Evolutionary conservation across 75 land plant species (phyloP).

Genomic region (Adiantum capillusveneris): DNA sequence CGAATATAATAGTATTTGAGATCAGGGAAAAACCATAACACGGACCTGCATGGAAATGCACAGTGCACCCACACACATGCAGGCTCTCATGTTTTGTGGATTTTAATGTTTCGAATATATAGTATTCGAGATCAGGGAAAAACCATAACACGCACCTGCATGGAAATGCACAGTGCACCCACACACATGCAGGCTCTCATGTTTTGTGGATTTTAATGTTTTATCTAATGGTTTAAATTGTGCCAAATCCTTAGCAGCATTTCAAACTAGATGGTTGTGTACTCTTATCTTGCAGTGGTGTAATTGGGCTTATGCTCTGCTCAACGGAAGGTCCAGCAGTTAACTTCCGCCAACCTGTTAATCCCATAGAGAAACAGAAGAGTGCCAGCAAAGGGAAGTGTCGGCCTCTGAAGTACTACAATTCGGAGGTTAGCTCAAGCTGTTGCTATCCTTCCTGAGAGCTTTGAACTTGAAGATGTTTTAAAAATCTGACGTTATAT

Average conservation of each 20-base stretch:
- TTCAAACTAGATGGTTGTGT: no score
- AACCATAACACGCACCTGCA: no score
- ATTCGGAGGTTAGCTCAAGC: constrained; percentile 71
- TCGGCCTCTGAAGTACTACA: constrained; percentile 82
- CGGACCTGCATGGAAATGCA: no score
- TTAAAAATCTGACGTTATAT: neutral
- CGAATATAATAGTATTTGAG: no score
- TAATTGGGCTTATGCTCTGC: constrained; percentile 86
- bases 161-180: no score
- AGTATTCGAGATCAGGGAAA: no score
- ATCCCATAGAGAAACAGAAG: constrained; percentile 65
- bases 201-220: neutral
- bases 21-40: no score
- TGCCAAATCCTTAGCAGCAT: neutral
- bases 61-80: no score
- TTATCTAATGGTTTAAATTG: neutral
- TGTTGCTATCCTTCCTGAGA: neutral
- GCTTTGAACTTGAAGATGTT: neutral
- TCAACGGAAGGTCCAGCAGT: constrained; percentile 77
- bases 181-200: no score
- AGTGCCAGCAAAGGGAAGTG: constrained; percentile 11
- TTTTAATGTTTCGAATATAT: no score
- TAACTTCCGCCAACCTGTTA: constrained; percentile 59
- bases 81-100: no score
- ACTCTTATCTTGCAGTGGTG: constrained; percentile 39